These are phyloP conservation scores for Aurantiochytrium sp. DNA, from an alignment of 108 stramenopile species.

Conservation along the genomic window DNA sequence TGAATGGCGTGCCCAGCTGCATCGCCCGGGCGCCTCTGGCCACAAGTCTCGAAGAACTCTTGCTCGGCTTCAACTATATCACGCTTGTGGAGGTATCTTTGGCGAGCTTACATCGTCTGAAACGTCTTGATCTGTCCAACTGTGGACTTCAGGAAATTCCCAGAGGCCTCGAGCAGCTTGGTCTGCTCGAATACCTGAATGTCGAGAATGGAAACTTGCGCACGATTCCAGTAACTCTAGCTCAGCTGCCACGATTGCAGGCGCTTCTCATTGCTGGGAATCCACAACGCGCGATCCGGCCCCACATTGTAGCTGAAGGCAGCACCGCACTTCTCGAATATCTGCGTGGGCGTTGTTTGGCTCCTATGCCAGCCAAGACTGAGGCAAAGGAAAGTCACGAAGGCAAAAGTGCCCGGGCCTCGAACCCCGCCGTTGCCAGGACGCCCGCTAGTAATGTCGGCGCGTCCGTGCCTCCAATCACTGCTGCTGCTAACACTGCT, in stretches of 20 bases:
- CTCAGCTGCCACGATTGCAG: background rate
- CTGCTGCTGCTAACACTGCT: background rate
- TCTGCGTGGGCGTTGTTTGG: background rate
- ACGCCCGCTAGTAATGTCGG: background rate
- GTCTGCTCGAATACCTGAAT: background rate
- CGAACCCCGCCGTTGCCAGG: background rate
- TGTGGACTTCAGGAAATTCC: background rate
- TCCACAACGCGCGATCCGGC: background rate
- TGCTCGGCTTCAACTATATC: background rate
- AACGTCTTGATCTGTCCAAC: background rate
- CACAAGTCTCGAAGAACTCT: background rate
- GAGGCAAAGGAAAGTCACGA: background rate
- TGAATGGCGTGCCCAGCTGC: background rate
- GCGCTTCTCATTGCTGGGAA: background rate
- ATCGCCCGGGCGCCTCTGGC: background rate
- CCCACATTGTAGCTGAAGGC: background rate
- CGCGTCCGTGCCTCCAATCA: background rate
- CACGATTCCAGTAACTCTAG: background rate
- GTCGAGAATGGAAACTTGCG: background rate
- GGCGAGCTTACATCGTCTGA: background rate
- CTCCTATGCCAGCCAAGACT: background rate
- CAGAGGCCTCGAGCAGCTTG: background rate
- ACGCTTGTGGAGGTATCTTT: background rate
- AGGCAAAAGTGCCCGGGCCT: too few species aligned
- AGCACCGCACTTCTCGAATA: background rate